Evolutionary conservation across 345 rosid genomes (phyloP).

Genomic region (Salix arbutifolia): DNA sequence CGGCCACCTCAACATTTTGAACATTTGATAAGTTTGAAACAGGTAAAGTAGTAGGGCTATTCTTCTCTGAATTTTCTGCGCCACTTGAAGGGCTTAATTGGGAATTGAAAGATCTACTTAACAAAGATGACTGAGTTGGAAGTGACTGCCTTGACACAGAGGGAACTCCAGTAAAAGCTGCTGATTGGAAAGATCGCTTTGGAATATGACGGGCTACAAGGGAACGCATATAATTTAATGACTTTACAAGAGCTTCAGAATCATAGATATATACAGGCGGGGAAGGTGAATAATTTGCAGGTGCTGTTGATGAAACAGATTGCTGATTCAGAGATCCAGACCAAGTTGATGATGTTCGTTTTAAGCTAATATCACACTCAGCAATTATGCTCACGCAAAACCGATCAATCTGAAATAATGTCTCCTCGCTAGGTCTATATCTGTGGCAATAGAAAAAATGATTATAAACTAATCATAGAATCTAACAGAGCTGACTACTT

Average conservation of each 20-base stretch:
- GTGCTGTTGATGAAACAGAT: conserved; percentile 19
- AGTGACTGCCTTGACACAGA: conserved; percentile 69
- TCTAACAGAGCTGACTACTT: conserved; percentile 1
- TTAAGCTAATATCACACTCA: conserved; percentile 66
- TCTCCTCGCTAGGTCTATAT: conserved; percentile 93
- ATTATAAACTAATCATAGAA: neutral
- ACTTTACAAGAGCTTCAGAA: conserved; percentile 80
- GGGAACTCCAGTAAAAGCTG: conserved; percentile 81
- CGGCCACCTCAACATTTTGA: conserved; percentile 52
- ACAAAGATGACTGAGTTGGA: conserved; percentile 72
- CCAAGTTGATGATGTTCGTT: conserved; percentile 45
- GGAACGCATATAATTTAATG: conserved; percentile 91
- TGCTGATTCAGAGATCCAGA: conserved; percentile 41
- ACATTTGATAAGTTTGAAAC: conserved; percentile 62
- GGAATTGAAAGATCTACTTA: conserved; percentile 81
- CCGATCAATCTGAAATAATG: conserved; percentile 76
- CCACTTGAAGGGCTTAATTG: conserved; percentile 64
- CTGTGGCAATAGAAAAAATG: conserved; percentile 44
- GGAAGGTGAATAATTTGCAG: conserved; percentile 50
- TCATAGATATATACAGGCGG: conserved; percentile 84
- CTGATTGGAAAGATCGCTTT: conserved; percentile 76
- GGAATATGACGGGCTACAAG: conserved; percentile 83
- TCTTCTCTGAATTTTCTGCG: conserved; percentile 62
- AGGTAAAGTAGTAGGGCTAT: conserved; percentile 53
- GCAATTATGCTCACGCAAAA: conserved; percentile 71